phyloP scores from a whole-genome alignment of 2,329 filamentous ascomycete species.

The Ophiostoma sp. region DNA sequence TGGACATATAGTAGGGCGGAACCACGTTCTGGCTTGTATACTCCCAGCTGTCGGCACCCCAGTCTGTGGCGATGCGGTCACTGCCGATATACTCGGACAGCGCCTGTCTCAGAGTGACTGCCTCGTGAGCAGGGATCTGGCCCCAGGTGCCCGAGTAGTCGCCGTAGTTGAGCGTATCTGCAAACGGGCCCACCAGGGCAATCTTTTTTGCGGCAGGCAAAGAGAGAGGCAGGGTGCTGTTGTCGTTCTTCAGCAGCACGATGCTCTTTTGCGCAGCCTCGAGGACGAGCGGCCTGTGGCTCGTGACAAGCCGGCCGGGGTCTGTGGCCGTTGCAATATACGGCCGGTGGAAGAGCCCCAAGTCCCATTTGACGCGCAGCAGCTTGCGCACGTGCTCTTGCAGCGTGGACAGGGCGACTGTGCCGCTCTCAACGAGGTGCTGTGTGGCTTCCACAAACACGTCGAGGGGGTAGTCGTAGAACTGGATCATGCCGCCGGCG shows the following conservation, averaged over 20 bases:
- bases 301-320: not conserved
- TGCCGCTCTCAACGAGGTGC: not conserved
- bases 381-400: not conserved
- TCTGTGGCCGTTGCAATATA: not conserved
- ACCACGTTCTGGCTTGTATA: not conserved
- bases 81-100: not conserved
- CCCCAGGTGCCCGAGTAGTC: slow-evolving; percentile 20
- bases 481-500: slow-evolving; percentile 19
- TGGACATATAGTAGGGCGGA: not conserved
- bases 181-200: slow-evolving; percentile 11
- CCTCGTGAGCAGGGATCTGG: not conserved
- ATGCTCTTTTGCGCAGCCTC: not conserved
- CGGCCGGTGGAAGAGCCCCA: not conserved
- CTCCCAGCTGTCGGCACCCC: not conserved
- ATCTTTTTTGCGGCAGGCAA: not conserved
- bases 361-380: not conserved
- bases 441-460: slow-evolving; percentile 7
- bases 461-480: slow-evolving; percentile 16
- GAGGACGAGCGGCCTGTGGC: not conserved
- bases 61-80: not conserved
- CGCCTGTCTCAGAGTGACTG: not conserved
- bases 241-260: not conserved
- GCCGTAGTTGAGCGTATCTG: slow-evolving; percentile 18
- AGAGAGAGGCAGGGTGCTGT: not conserved
- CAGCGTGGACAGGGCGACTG: not conserved